Evolutionary conservation across 2,329 filamentous ascomycete species (phyloP).

Genomic region (Dothidotthia symphoricarpi): DNA sequence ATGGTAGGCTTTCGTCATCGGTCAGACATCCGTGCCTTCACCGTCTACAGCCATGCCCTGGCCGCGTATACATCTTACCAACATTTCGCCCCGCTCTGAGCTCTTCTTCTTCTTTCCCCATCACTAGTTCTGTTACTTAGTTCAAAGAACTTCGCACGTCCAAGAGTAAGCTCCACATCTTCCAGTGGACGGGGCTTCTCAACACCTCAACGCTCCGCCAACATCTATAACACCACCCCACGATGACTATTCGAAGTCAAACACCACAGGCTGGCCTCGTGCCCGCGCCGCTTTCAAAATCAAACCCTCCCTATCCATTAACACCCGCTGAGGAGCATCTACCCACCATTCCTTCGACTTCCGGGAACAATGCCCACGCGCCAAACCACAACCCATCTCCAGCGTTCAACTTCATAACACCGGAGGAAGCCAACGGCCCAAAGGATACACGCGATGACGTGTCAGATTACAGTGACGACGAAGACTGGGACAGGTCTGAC

Average conservation of each 20-base stretch:
- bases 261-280: constrained; percentile 37
- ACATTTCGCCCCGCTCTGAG: too few species aligned
- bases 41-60: too few species aligned
- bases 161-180: too few species aligned
- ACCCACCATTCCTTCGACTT: constrained; percentile 21
- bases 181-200: constrained; percentile 8
- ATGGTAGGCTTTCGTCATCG: constrained; percentile 9
- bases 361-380: constrained; percentile 28
- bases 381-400: constrained; percentile 38
- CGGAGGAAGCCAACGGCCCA: constrained; percentile 21
- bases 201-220: constrained; percentile 3
- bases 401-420: constrained; percentile 42
- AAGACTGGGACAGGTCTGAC: constrained; percentile 42
- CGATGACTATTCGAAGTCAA: constrained; percentile 50
- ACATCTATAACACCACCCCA: constrained; percentile 2
- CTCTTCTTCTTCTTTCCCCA: too few species aligned
- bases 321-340: constrained; percentile 40
- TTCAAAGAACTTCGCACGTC: background rate
- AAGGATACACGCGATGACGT: constrained; percentile 20
- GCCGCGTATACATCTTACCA: too few species aligned
- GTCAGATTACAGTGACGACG: constrained; percentile 32
- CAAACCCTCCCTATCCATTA: constrained; percentile 48
- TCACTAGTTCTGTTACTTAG: too few species aligned
- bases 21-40: background rate
- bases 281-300: constrained; percentile 42